phyloP scores from a whole-genome alignment of 2,329 filamentous ascomycete species.

The Periconia macrospinosa region DNA sequence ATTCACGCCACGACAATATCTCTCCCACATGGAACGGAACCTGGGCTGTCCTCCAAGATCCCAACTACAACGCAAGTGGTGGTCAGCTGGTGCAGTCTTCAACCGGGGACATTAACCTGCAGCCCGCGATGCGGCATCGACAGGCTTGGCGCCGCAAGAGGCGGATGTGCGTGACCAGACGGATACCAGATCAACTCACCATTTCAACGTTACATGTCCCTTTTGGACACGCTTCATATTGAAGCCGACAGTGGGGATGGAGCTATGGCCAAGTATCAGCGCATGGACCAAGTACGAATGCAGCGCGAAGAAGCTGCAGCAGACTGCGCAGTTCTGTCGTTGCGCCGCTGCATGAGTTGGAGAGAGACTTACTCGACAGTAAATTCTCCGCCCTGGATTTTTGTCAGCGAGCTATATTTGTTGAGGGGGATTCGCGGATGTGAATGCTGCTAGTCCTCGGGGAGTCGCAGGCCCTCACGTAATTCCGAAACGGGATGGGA shows the following conservation, averaged over 20 bases:
- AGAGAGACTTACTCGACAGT: slow-evolving; percentile 84
- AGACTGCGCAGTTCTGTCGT: slow-evolving; percentile 26
- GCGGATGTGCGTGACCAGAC: slow-evolving; percentile 38
- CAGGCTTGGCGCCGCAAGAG: slow-evolving; percentile 40
- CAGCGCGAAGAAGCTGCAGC: slow-evolving; percentile 32
- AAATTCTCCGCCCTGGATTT: slow-evolving; percentile 87
- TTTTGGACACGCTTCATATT: slow-evolving; percentile 99
- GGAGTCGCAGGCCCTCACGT: slow-evolving; percentile 29
- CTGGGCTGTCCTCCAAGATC: slow-evolving; percentile 95
- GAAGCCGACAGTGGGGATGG: slow-evolving; percentile 97
- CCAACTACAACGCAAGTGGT: slow-evolving; percentile 62
- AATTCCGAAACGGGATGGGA: slow-evolving; percentile 39
- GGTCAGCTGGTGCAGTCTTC: slow-evolving; percentile 38
- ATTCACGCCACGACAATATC: slow-evolving; percentile 96
- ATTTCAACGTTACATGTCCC: slow-evolving; percentile 97
- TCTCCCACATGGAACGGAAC: slow-evolving; percentile 99
- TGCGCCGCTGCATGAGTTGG: slow-evolving; percentile 25
- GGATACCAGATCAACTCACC: slow-evolving; percentile 55
- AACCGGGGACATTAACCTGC: slow-evolving; percentile 32
- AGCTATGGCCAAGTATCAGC: slow-evolving; percentile 63
- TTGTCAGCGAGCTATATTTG: slow-evolving; percentile 28
- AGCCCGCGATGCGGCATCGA: slow-evolving; percentile 33
- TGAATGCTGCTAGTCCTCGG: slow-evolving; percentile 2
- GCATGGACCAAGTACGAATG: slow-evolving; percentile 31
- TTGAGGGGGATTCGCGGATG: slow-evolving; percentile 7